Evolutionary conservation across 192 early-diverging fungal genomes (phyloP).

Genomic region (Coemansia sp.): DNA sequence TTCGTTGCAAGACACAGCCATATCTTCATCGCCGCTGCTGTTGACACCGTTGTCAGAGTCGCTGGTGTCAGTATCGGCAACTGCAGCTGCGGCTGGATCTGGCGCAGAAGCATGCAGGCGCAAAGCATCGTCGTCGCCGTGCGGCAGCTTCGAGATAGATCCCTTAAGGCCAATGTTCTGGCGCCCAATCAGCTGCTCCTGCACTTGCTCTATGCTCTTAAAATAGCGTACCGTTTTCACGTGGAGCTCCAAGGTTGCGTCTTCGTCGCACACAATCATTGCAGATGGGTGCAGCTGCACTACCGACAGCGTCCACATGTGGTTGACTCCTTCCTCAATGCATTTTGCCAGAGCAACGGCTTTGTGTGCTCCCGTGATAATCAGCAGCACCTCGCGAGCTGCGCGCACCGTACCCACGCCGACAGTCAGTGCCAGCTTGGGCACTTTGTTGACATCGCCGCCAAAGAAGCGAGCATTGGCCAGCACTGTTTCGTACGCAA

Average conservation of each 20-base stretch:
- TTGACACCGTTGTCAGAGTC: conserved; percentile 18
- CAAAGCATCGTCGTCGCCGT: neutral
- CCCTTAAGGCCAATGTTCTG: conserved; percentile 73
- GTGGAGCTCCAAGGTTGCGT: conserved; percentile 82
- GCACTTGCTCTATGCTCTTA: conserved; percentile 84
- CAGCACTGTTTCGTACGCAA: conserved; percentile 86
- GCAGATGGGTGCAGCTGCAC: conserved; percentile 78
- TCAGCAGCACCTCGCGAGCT: conserved; percentile 76
- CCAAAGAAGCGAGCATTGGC: conserved; percentile 87
- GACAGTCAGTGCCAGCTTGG: conserved; percentile 84
- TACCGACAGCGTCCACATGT: conserved; percentile 88
- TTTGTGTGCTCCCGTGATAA: conserved; percentile 87
- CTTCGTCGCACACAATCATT: conserved; percentile 87
- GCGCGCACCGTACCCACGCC: conserved; percentile 88
- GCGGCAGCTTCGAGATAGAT: conserved; percentile 40
- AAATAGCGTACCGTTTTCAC: conserved; percentile 90
- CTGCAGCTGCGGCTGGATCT: neutral
- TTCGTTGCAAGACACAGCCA: conserved; percentile 8
- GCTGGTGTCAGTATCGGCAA: conserved; percentile 4
- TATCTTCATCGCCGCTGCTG: conserved; percentile 7
- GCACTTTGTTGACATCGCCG: conserved; percentile 81
- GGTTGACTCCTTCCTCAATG: conserved; percentile 81
- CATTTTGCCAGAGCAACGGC: conserved; percentile 81
- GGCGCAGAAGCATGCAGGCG: neutral
- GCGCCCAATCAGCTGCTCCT: conserved; percentile 69